Evolutionary conservation across 208 protist species (phyloP), one percentile per base, ranked within the genome.

Genomic region (Wallacemonas sp.): DNA sequence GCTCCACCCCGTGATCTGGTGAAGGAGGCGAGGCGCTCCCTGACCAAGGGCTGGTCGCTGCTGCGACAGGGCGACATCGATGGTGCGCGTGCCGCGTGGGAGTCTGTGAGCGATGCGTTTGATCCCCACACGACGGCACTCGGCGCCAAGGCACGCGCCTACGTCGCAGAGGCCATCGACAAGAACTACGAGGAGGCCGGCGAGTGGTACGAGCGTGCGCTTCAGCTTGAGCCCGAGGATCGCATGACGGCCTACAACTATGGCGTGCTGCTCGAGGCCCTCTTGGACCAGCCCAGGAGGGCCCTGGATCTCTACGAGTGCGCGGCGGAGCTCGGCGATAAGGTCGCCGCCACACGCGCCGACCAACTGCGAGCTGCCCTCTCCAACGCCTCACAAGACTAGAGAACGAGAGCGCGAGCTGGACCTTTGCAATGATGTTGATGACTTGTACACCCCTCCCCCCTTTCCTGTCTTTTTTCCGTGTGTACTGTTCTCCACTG

Each of bases 231-330:
- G 43, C 87, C 87, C n/a, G 48, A 73, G 14, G 87, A 93, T 39
- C 68, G 75, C 61, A 80, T 90, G 77, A 88, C 87, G n/a, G 69
- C 81, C 16, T 90, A 88, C 74, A 93, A 93, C 71, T 90, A 93
- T 70, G 83, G 81, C 29, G 87, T 93, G 11, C 74, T 93, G 30
- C 70, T 93, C 11, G 87, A 93, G 64, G 77, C 81, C 27, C 39
- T 93, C 21, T 78, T 89, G 5, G 74, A 79, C 8, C 36, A 75
- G 52, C 77, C 70, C 5, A 58, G 64, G 54, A 72, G 87, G 38
- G 83, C 83, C 0, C 67, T 89, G 23, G 41, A 39, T 23, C 55
- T 89, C 27, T 89, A 87, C 47, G 76, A 93, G 48, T 54, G 74
- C 8, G 87, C 83, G 0, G 76, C 81, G 3, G 62, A 73, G 14